These are phyloP conservation scores for Stylonectria norvegica DNA, from an alignment of 2,329 filamentous ascomycete species.

Conservation along the genomic window DNA sequence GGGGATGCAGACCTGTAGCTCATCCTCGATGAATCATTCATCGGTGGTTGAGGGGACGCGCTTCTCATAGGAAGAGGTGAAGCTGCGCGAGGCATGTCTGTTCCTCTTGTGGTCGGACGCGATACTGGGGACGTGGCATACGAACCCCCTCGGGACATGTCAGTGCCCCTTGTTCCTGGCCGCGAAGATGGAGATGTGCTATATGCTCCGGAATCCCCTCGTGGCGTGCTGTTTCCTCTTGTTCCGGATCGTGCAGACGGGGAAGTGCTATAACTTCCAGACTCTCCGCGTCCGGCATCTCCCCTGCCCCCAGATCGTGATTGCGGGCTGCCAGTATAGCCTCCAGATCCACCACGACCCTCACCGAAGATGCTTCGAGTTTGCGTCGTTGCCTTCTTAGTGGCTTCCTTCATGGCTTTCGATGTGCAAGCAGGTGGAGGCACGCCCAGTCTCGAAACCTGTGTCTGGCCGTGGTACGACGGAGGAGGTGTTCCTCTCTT, in stretches of 20 bases:
- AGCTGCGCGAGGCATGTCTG: slow-evolving; percentile 55
- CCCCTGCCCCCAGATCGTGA: slow-evolving; percentile 19
- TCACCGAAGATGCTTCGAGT: slow-evolving; percentile 72
- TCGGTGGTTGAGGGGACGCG: slow-evolving; percentile 59
- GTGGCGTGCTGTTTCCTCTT: slow-evolving; percentile 29
- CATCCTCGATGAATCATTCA: slow-evolving; percentile 42
- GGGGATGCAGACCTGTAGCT: slow-evolving; percentile 54
- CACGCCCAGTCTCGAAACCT: slow-evolving; percentile 76
- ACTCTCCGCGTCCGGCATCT: slow-evolving; percentile 12
- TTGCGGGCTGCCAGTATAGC: slow-evolving; percentile 26
- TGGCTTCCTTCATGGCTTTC: slow-evolving; percentile 92
- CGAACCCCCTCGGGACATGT: slow-evolving; percentile 27
- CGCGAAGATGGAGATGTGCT: slow-evolving; percentile 43
- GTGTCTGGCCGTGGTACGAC: slow-evolving; percentile 66
- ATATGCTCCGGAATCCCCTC: slow-evolving; percentile 20
- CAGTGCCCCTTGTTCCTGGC: slow-evolving; percentile 33
- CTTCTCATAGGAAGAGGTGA: slow-evolving; percentile 68
- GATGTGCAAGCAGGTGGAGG: slow-evolving; percentile 91
- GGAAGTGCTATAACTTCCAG: slow-evolving; percentile 12
- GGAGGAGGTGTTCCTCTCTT: slow-evolving; percentile 79
- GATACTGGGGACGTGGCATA: slow-evolving; percentile 42
- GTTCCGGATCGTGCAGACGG: slow-evolving; percentile 15
- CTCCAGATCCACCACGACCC: slow-evolving; percentile 29
- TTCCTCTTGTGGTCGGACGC: slow-evolving; percentile 57
- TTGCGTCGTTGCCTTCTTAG: slow-evolving; percentile 81